phyloP scores from a whole-genome alignment of 768 basidiomycete species.

The Suillus sp. region DNA sequence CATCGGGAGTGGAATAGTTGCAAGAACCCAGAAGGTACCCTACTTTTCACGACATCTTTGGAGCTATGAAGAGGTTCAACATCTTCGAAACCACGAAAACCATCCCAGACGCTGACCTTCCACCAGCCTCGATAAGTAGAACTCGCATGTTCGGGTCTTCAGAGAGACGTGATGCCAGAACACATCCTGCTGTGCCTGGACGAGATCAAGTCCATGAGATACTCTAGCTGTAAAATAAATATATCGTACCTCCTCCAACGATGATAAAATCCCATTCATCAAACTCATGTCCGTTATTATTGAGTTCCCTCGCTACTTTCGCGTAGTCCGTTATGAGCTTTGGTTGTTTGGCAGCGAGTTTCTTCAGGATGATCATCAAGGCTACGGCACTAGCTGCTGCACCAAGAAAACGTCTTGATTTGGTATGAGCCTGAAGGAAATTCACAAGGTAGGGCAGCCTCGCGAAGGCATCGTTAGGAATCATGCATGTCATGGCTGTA shows the following conservation, averaged over 20 bases:
- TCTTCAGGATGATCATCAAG: constrained; percentile 13
- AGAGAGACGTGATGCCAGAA: constrained; percentile 45
- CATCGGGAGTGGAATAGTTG: constrained; percentile 46
- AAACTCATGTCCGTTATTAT: constrained; percentile 5
- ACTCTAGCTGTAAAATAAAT: too few relatives aligned
- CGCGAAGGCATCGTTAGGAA: not conserved
- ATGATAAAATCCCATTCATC: constrained; percentile 53
- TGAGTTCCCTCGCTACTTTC: constrained; percentile 14
- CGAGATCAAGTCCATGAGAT: not conserved
- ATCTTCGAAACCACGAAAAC: not conserved
- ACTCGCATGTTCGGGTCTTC: constrained; percentile 39
- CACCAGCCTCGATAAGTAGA: constrained; percentile 39
- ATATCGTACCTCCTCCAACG: constrained; percentile 51
- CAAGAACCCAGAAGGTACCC: constrained; percentile 46
- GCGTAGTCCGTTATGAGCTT: constrained; percentile 18
- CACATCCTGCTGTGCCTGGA: constrained; percentile 46
- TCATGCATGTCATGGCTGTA: not conserved
- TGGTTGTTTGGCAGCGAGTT: not conserved
- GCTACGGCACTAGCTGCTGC: constrained; percentile 10
- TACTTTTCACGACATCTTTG: constrained; percentile 40
- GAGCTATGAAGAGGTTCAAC: constrained; percentile 39
- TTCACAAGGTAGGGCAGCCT: constrained; percentile 7
- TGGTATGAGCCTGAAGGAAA: not conserved
- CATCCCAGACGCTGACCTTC: constrained; percentile 45
- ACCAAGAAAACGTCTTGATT: not conserved